Base-by-base conservation (phyloP, 2,329 filamentous ascomycete species). In the Fusarium secorum region DNA sequence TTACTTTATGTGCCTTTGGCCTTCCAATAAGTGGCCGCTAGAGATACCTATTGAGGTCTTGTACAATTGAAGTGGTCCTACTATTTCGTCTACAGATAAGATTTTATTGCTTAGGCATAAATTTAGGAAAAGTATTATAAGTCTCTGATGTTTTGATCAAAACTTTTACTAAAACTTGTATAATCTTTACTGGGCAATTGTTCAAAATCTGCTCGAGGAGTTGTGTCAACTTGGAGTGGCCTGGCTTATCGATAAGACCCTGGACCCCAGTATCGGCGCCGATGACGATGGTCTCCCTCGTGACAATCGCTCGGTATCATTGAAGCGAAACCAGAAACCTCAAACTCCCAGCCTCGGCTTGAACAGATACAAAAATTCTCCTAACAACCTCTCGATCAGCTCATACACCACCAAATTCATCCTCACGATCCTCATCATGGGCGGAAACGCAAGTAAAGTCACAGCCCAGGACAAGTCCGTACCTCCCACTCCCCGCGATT, bases 401-500 rank as follows among this genome's bases (percentile, higher is more conserved):
- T 20, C 32, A 54, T 38, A 44, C 30, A 20, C 52, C 69, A 56
- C 61, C 59, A 26, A 61, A 45, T 38, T 5, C 48, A 48, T 53
- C 35, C 54, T 48, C 28, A 45, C 33, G 49, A 58, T 65, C 11
- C 30, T 72, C 70, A 75, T 55, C 39, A 89, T 89, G 87, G 87
- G 87, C 38, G 86, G 85, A 74, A 86, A 81, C 71, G 76, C 83
- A 56, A 89, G 88, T 79, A 86, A 86, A 78, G 85, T 89, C 68
- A 89, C 88, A 65, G 86, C 85, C 76, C 95, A 98, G 84, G 95
- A 98, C 84, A 94, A 94, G 95, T 97, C 79, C 76, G 88, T 44
- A 35, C 59, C 52, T 64, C 44, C 46, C 11, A 62, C 49, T 46
- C 61, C 59, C 61, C 55, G 39, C 64, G 48, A 59, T 66, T 59